Conservation (phyloP, 2,329 filamentous ascomycete genomes). For the Rutstroemia sp. region DNA sequence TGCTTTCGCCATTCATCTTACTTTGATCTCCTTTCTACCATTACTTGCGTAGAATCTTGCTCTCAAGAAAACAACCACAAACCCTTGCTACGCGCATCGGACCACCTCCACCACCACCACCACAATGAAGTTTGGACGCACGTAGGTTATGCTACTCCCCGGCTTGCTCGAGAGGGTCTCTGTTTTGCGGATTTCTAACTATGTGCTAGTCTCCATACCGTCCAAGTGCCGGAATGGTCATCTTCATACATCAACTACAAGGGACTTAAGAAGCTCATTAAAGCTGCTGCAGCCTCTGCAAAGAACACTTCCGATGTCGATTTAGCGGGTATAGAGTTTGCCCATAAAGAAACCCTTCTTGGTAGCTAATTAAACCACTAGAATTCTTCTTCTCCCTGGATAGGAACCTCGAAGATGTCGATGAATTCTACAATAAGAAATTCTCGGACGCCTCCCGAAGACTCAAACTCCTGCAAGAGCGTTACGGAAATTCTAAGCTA, state of each 20-base stretch:
- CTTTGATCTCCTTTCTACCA: not conserved
- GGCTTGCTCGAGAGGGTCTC: not conserved
- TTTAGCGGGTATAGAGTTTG: conserved; percentile 68
- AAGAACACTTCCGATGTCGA: conserved; percentile 71
- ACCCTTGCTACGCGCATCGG: not conserved
- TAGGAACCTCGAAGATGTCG: conserved; percentile 94
- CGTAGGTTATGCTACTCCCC: conserved; percentile 35
- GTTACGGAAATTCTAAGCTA: conserved; percentile 65
- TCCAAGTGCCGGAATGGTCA: conserved; percentile 84
- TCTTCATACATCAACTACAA: conserved; percentile 84
- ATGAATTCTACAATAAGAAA: conserved; percentile 95
- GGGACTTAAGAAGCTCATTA: conserved; percentile 91
- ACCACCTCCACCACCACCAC: not conserved
- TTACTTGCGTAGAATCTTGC: not conserved
- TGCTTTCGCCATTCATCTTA: not conserved
- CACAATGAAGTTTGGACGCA: conserved; percentile 57
- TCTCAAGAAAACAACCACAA: not conserved
- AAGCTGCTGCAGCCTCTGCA: conserved; percentile 56
- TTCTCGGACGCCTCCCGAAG: conserved; percentile 77
- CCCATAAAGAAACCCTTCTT: conserved; percentile 24
- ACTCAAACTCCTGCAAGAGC: conserved; percentile 77
- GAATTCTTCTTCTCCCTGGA: conserved; percentile 97
- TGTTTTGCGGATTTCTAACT: not conserved
- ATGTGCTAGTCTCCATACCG: conserved; percentile 55
- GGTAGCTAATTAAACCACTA: conserved; percentile 35